These are phyloP conservation scores for Setaria italica DNA, from an alignment of 202 grass and related monocot species.

Conservation along the genomic window DNA sequence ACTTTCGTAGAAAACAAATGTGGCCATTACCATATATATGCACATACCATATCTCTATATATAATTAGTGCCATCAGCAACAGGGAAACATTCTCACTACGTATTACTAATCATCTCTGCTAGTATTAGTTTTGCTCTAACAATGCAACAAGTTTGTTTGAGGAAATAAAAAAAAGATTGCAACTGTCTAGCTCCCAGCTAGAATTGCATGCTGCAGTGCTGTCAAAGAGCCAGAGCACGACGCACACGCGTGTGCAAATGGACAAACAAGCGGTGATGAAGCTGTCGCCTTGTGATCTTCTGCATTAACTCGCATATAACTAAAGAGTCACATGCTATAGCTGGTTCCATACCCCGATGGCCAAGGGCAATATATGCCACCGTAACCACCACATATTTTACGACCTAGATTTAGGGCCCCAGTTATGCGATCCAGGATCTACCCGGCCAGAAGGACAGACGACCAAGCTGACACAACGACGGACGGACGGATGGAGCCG, in stretches of 20 bases:
- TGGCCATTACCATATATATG: background rate
- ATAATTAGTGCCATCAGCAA: background rate
- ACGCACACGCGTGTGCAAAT: conserved; percentile 25
- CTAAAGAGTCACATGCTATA: conserved; percentile 51
- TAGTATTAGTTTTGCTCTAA: too few species aligned
- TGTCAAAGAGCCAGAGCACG: background rate
- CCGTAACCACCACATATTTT: background rate
- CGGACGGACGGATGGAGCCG: background rate
- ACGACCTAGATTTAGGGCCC: conserved; percentile 5
- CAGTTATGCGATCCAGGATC: conserved; percentile 1
- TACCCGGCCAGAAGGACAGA: background rate
- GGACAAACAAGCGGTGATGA: background rate
- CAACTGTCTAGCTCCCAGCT: background rate
- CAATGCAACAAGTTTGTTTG: too few species aligned
- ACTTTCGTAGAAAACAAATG: background rate
- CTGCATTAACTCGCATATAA: conserved; percentile 32
- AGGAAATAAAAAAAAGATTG: too few species aligned
- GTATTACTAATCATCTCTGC: background rate
- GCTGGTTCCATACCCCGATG: background rate
- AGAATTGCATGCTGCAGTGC: conserved; percentile 20
- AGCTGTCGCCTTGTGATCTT: conserved; percentile 25
- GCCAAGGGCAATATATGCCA: background rate
- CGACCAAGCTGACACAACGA: too few species aligned
- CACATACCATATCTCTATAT: background rate
- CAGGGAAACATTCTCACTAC: background rate